Percentiles rank a stretch among this genome's conserved stretches.
phyloP scores from a whole-genome alignment of 2,329 filamentous ascomycete genomes.

The Trichoderma simmonsii region DNA sequence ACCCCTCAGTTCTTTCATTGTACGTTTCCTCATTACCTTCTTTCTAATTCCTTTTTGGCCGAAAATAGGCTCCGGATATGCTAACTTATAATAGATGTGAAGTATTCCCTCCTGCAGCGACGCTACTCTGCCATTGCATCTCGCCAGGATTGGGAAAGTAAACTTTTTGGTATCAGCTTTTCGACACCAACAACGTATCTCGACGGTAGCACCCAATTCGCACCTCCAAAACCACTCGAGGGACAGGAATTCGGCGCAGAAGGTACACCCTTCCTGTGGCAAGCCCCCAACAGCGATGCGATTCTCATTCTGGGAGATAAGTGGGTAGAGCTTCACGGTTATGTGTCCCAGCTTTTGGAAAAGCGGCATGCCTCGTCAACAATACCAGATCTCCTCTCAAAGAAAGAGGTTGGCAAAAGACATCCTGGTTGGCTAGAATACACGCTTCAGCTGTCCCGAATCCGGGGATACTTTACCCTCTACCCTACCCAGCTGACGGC shows the following conservation, averaged over 20 bases:
- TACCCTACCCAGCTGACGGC: constrained; percentile 65
- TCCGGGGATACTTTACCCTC: constrained; percentile 72
- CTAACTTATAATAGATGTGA: constrained; percentile 53
- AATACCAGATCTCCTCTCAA: constrained; percentile 40
- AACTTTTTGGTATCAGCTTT: constrained; percentile 75
- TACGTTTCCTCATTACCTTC: constrained; percentile 31
- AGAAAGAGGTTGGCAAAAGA: constrained; percentile 62
- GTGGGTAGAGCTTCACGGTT: constrained; percentile 83
- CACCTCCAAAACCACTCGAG: constrained; percentile 35
- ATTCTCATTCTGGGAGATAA: constrained; percentile 78
- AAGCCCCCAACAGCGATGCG: constrained; percentile 79
- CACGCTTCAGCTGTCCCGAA: constrained; percentile 70
- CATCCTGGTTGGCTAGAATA: constrained; percentile 78
- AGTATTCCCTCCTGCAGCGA: constrained; percentile 74
- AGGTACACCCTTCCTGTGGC: constrained; percentile 71
- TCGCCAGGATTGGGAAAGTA: constrained; percentile 45
- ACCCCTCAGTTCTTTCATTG: constrained; percentile 81
- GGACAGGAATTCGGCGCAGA: constrained; percentile 25
- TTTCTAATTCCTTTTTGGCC: background rate
- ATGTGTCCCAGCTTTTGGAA: constrained; percentile 63
- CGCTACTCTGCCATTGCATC: constrained; percentile 59
- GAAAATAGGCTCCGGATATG: background rate
- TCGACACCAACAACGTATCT: constrained; percentile 65
- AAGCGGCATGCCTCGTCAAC: constrained; percentile 36
- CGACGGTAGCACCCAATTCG: constrained; percentile 57